A percentile compares a stretch with the other conserved stretches of the same genome.
Evolutionary conservation across 2,329 filamentous ascomycete genomes (phyloP).

Genomic region (Colletotrichum agaves): DNA sequence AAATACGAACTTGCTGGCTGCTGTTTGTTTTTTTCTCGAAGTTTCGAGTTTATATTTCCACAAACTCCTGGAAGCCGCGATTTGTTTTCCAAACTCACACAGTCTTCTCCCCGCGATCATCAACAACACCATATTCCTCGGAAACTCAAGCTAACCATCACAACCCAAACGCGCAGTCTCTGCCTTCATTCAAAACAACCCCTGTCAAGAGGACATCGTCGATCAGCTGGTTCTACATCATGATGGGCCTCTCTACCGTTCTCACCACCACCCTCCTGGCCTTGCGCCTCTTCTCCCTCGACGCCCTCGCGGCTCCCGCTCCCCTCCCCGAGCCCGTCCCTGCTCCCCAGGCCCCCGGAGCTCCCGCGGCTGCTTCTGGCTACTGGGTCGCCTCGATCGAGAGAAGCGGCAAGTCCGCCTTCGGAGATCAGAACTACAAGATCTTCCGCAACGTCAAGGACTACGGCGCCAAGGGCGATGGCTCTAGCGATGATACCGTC

Average conservation of each 20-base stretch:
- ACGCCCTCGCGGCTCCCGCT: constrained; percentile 47
- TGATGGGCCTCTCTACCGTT: constrained; percentile 57
- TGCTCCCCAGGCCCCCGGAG: constrained; percentile 36
- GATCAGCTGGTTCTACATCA: constrained; percentile 49
- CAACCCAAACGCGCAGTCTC: constrained; percentile 3
- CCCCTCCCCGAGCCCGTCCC: constrained; percentile 36
- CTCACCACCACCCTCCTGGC: constrained; percentile 56
- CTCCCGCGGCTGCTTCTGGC: constrained; percentile 49
- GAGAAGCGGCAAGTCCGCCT: constrained; percentile 76
- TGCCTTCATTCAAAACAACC: constrained; percentile 18
- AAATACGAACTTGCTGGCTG: neutral
- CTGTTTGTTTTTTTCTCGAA: constrained; percentile 4
- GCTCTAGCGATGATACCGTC: constrained; percentile 81
- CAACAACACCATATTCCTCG: constrained; percentile 17
- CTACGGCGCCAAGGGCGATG: constrained; percentile 77
- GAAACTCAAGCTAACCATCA: constrained; percentile 10
- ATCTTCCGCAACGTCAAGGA: constrained; percentile 82
- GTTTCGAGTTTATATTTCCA: constrained; percentile 21
- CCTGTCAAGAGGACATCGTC: constrained; percentile 36
- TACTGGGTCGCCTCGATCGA: constrained; percentile 81
- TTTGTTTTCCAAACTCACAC: neutral
- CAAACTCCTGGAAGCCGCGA: neutral
- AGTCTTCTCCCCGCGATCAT: neutral
- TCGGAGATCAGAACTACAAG: constrained; percentile 69
- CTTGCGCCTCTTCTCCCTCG: constrained; percentile 52